Conservation (phyloP, 1,284 basidiomycete species). For the Ustilago xerochloae region DNA sequence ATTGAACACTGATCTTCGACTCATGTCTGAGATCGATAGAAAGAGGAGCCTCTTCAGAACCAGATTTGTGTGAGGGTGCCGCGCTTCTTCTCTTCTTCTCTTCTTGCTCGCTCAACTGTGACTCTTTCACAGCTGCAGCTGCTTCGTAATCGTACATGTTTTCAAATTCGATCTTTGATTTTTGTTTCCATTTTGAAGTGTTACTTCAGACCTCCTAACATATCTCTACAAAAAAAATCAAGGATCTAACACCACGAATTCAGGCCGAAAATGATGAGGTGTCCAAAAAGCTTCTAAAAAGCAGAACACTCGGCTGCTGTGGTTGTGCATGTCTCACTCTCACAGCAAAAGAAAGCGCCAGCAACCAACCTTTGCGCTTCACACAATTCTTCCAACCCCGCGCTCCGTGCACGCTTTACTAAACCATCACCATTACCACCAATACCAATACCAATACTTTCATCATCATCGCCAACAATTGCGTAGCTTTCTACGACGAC, state of each 20-base stretch:
- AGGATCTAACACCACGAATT: constrained; percentile 1
- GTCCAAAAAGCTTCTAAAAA: background rate
- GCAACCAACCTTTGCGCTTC: background rate
- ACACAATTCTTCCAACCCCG: background rate
- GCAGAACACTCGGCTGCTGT: background rate
- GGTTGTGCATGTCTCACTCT: background rate
- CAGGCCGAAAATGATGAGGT: constrained; percentile 5
- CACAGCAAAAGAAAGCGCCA: background rate
- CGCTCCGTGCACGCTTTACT: background rate
- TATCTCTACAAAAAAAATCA: too few species aligned
- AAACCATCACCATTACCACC: background rate
- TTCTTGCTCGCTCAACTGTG: too few species aligned
- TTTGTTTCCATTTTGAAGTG: background rate
- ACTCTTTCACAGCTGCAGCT: background rate
- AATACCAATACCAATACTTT: too few species aligned
- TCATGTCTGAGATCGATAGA: too few species aligned
- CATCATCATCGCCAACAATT: background rate
- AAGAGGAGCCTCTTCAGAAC: too few species aligned
- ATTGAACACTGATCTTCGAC: too few species aligned
- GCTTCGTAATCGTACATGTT: constrained; percentile 12
- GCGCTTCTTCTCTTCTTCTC: background rate
- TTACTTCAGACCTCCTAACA: too few species aligned
- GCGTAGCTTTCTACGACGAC: too few species aligned
- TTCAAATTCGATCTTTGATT: background rate
- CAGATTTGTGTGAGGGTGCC: too few species aligned